Percentiles rank a stretch among this genome's conserved stretches.
These are phyloP conservation scores for Fusarium sp. DNA, from an alignment of 2,329 filamentous ascomycete species.

Conservation along the genomic window DNA sequence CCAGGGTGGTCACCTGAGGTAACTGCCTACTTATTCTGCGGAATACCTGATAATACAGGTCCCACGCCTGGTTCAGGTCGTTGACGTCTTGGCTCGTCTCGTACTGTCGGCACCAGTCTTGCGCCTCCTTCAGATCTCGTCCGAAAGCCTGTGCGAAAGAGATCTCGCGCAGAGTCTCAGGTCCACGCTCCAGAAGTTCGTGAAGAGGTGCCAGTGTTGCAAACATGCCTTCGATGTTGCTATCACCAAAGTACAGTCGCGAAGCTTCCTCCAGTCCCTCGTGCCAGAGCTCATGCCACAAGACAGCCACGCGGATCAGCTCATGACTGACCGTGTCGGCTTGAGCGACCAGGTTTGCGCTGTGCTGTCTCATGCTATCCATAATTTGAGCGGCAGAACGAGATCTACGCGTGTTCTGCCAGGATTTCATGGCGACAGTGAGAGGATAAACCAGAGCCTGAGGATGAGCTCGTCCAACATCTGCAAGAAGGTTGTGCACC, in stretches of 20 bases:
- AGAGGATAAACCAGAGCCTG: conserved; percentile 97
- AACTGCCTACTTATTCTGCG: conserved; percentile 92
- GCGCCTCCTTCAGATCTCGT: conserved; percentile 91
- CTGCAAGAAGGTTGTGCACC: conserved; percentile 89
- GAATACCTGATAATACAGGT: conserved; percentile 99
- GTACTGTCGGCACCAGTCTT: conserved; percentile 95
- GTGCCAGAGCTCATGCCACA: conserved; percentile 99
- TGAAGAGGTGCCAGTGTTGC: conserved; percentile 88
- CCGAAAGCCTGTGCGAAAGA: conserved; percentile 98
- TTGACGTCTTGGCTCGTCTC: conserved; percentile 87
- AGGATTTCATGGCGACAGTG: conserved; percentile 97
- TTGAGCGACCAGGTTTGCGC: conserved; percentile 90
- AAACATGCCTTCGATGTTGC: conserved; percentile 98
- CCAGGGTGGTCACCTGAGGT: conserved; percentile 89
- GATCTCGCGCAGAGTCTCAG: conserved; percentile 92
- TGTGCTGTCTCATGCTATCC: conserved; percentile 98
- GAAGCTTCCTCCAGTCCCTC: conserved; percentile 97
- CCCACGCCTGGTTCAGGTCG: conserved; percentile 98
- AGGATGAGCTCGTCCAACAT: conserved; percentile 93
- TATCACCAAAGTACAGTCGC: conserved; percentile 94
- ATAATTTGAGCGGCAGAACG: conserved; percentile 93
- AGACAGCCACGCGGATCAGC: conserved; percentile 92
- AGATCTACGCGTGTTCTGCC: conserved; percentile 81
- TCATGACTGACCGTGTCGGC: conserved; percentile 96
- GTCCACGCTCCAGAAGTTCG: conserved; percentile 87